A percentile compares a stretch with the other conserved stretches of the same genome.
Evolutionary conservation across 768 basidiomycete genomes (phyloP).

Genomic region (Podaxis sp.): DNA sequence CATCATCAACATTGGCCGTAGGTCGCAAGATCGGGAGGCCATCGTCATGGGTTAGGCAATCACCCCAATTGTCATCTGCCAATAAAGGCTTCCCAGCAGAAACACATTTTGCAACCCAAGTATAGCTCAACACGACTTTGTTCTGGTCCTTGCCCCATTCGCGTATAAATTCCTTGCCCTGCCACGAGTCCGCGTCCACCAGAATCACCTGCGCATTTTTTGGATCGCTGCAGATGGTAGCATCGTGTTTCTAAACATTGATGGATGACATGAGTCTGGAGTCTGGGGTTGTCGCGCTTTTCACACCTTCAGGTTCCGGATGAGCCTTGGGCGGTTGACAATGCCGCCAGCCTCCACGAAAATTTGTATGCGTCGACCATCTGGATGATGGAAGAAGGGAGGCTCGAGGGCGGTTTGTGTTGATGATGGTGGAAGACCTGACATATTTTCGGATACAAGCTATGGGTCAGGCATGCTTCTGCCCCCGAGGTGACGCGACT

Average conservation of each 20-base stretch:
- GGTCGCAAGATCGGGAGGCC: slow-evolving; percentile 25
- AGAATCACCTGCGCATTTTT: slow-evolving; percentile 54
- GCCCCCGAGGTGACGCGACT: slow-evolving; percentile 6
- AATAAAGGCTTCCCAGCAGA: slow-evolving; percentile 39
- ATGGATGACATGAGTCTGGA: slow-evolving; percentile 5
- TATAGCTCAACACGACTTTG: slow-evolving; percentile 49
- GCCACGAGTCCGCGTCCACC: slow-evolving; percentile 47
- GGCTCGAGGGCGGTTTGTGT: slow-evolving; percentile 7
- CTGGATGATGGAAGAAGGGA: slow-evolving; percentile 32
- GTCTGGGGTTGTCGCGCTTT: neutral
- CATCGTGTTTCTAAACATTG: slow-evolving; percentile 47
- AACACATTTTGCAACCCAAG: slow-evolving; percentile 49
- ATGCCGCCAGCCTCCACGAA: slow-evolving; percentile 58
- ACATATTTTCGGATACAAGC: slow-evolving; percentile 8
- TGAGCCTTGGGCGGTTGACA: slow-evolving; percentile 42
- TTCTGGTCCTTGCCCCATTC: slow-evolving; percentile 49
- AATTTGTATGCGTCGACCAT: slow-evolving; percentile 40
- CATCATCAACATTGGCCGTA: slow-evolving; percentile 30
- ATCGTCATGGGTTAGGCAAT: slow-evolving; percentile 34
- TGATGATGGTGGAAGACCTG: slow-evolving; percentile 11
- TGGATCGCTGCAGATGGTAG: slow-evolving; percentile 44
- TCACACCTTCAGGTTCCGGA: slow-evolving; percentile 43
- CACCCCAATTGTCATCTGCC: slow-evolving; percentile 51
- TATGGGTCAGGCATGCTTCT: neutral
- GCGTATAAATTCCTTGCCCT: slow-evolving; percentile 52